Conservation (phyloP, 2,329 filamentous ascomycete genomes). For the Fusarium anthophilum region DNA sequence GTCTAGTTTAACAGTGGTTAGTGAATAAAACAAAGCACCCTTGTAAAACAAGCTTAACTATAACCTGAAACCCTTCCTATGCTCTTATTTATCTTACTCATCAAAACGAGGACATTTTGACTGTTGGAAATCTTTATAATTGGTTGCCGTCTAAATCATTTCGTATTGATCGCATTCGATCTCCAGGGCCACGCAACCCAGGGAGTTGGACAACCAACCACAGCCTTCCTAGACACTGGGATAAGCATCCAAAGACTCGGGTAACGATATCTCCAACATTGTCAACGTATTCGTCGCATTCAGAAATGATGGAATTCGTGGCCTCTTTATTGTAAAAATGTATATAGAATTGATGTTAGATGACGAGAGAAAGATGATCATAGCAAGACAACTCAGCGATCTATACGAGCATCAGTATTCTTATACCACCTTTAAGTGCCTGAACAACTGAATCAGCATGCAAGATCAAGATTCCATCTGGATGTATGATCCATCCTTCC, state of each 20-base stretch:
- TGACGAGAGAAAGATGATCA: neutral
- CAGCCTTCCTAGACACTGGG: neutral
- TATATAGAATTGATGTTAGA: conserved; percentile 4
- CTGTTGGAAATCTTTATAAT: neutral
- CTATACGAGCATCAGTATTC: neutral
- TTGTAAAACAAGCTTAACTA: neutral
- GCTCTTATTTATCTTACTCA: neutral
- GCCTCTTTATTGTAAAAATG: neutral
- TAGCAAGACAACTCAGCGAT: neutral
- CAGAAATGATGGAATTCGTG: conserved; percentile 16
- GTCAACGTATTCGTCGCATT: conserved; percentile 31
- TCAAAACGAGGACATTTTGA: neutral
- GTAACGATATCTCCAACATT: neutral
- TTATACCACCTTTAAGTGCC: neutral
- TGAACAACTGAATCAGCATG: conserved; percentile 28
- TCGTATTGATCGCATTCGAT: conserved; percentile 34
- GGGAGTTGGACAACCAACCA: conserved; percentile 5
- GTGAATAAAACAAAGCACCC: neutral
- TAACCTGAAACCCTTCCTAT: neutral
- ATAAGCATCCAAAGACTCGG: neutral
- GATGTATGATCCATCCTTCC: conserved; percentile 55
- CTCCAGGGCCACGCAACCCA: neutral
- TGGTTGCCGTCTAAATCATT: conserved; percentile 17
- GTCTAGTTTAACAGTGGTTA: neutral
- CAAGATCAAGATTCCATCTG: conserved; percentile 47